Evolutionary conservation across 331 rosid species (phyloP), one percentile per base, ranked within the genome.

Genomic region (Pyrus hybrid): DNA sequence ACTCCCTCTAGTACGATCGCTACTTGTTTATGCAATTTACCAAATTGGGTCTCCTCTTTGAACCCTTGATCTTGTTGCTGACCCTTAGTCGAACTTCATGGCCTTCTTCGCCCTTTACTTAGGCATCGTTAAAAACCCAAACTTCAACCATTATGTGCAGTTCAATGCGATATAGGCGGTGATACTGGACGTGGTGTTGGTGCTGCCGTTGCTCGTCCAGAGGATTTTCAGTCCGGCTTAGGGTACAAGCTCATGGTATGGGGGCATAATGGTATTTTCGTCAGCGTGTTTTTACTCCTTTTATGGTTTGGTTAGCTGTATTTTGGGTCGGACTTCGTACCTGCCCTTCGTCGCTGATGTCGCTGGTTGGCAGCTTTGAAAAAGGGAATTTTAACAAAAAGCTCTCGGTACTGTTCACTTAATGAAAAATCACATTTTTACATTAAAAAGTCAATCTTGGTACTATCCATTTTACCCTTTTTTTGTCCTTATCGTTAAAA

Each of bases 101-200:
- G 99, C 99, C 32, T 94, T 94, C 90, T 92, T 94, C 58, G 97
- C 97, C 0, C 90, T 89, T 67, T 94, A 94, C 73, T n/a, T 94
- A 21, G 97, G 99, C 10, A 75, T 94, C 7, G 96, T 90, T 2
- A 71, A 97, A 26, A 94, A 92, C 89, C 95, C 99, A 29, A 75
- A 5, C 71, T 76, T 94, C 71, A 76, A 81, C 73, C n/a, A 74
- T 43, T 94, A 78, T 23, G 92, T 82, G 20, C 72, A 97, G 85
- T 94, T 94, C 90, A 92, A 92, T 45, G 81, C 93, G 7, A 94
- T 92, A 97, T 93, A 92, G 72, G 97, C 93, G 4, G 90, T 94
- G 5, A 94, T 92, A 0, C 89, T 94, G 8, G 96, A 94, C 70
- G 93, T 94, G 8, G 91, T 94, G 25, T 78, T 94, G 26, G 99